Percentiles rank a stretch among this genome's conserved stretches.
Evolutionary conservation across 163 green algal species (phyloP).

Genomic region (Volvox carteri): DNA sequence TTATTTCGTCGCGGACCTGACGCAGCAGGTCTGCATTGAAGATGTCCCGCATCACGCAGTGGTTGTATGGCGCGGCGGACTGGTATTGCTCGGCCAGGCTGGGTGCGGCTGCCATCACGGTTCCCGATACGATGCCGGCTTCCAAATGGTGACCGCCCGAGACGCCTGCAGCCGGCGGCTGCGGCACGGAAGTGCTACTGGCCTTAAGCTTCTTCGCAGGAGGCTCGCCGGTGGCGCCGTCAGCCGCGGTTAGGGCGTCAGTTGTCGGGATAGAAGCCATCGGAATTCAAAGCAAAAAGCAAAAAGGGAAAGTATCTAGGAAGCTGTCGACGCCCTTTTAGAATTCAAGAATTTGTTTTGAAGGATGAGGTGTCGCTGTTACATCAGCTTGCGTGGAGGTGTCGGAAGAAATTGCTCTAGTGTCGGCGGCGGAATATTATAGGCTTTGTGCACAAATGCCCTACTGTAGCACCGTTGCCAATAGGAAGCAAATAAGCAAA

Average conservation of each 20-base stretch:
- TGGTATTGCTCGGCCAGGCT: slow-evolving; percentile 6
- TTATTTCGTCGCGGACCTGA: slow-evolving; percentile 85
- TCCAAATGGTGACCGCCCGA: slow-evolving; percentile 31
- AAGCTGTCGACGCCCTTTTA: no score
- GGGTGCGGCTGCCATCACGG: slow-evolving; percentile 18
- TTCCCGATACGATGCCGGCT: slow-evolving; percentile 21
- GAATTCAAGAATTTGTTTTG: no score
- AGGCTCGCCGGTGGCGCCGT: background rate
- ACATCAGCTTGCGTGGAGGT: no score
- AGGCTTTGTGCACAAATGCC: no score
- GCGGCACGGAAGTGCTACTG: background rate
- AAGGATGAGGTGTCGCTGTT: no score
- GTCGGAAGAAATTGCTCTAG: no score
- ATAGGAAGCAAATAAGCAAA: no score
- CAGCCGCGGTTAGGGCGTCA: background rate
- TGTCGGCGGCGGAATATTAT: no score
- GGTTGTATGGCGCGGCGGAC: slow-evolving; percentile 58
- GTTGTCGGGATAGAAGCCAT: background rate
- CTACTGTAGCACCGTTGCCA: no score
- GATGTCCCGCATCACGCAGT: slow-evolving; percentile 55
- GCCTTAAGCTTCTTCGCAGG: slow-evolving; percentile 49
- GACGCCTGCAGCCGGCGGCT: slow-evolving; percentile 7
- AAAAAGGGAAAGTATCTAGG: no score
- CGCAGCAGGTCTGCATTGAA: slow-evolving; percentile 40
- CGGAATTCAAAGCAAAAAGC: background rate